Conservation (phyloP, 31 red algal species). For the Asparagopsis taxiformis region DNA sequence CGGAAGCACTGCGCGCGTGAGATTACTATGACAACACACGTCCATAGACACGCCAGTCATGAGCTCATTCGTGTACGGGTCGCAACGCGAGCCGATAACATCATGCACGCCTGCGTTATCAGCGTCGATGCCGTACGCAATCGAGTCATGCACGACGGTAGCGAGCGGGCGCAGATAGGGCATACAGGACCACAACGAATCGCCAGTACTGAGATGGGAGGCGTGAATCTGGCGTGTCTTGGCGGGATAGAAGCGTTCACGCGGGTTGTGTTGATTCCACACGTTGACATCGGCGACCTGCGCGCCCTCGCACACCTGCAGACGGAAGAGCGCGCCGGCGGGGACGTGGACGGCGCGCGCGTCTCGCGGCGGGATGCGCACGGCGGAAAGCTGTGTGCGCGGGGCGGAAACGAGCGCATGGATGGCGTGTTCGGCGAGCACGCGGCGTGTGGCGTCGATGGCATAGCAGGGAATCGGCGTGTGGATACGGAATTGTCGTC, state of each 20-base stretch:
- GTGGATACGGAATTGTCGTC: too few relatives aligned
- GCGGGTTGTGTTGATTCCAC: slow-evolving; percentile 35
- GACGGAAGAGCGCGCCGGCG: slow-evolving; percentile 10
- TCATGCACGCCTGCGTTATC: too few relatives aligned
- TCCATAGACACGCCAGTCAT: slow-evolving; percentile 13
- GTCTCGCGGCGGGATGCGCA: slow-evolving; percentile 13
- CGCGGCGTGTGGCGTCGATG: too few relatives aligned
- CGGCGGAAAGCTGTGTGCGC: too few relatives aligned
- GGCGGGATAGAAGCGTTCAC: slow-evolving; percentile 33
- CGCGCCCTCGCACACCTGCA: slow-evolving; percentile 11
- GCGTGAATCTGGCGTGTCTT: slow-evolving; percentile 53
- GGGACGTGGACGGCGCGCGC: slow-evolving; percentile 15
- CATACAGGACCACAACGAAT: slow-evolving; percentile 37
- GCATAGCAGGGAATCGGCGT: too few relatives aligned
- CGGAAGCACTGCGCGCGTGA: slow-evolving; percentile 17
- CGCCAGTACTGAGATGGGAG: slow-evolving; percentile 27
- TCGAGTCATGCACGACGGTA: slow-evolving; percentile 21
- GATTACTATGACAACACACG: slow-evolving; percentile 31
- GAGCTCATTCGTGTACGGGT: too few relatives aligned
- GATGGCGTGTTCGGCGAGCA: too few relatives aligned
- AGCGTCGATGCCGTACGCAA: too few relatives aligned
- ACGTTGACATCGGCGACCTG: slow-evolving; percentile 50
- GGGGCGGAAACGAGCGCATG: too few relatives aligned
- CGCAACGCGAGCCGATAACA: too few relatives aligned
- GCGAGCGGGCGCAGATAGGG: slow-evolving; percentile 36